Conservation (phyloP, 106 monocot genomes). For the Dioscorea dumetorum region DNA sequence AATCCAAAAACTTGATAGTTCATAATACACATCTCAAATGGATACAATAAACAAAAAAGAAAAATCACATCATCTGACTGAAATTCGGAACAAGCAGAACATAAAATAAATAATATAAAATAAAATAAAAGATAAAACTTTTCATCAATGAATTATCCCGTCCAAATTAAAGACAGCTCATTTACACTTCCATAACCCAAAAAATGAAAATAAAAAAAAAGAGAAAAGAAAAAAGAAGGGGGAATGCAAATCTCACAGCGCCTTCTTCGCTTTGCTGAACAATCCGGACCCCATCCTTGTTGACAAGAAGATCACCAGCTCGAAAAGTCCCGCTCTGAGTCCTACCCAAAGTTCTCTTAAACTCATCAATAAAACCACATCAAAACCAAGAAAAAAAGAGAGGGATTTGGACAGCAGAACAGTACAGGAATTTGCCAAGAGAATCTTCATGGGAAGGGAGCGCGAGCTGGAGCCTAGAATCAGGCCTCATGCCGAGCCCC, state of each 20-base stretch:
- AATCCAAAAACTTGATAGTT: too few relatives aligned
- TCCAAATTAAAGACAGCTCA: too few relatives aligned
- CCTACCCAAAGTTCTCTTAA: conserved; percentile 16
- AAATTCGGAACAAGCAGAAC: background rate
- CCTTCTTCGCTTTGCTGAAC: conserved; percentile 49
- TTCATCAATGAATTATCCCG: background rate
- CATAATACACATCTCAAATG: too few relatives aligned
- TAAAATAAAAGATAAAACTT: background rate
- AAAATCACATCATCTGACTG: too few relatives aligned
- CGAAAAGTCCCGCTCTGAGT: conserved; percentile 77
- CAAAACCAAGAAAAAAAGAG: background rate
- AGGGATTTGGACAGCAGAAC: background rate
- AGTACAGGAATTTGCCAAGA: conserved; percentile 68
- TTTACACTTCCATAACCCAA: too few relatives aligned
- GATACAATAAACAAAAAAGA: too few relatives aligned
- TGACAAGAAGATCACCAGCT: conserved; percentile 80
- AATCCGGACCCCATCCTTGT: conserved; percentile 83
- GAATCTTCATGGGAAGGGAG: conserved; percentile 34
- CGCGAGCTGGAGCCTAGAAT: conserved; percentile 19
- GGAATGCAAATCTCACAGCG: conserved; percentile 25
- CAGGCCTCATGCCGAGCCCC: conserved; percentile 7
- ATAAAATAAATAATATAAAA: too few relatives aligned
- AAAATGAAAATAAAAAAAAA: background rate
- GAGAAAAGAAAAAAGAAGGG: too few relatives aligned
- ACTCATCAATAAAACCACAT: background rate